Evolutionary conservation across 768 basidiomycete species (phyloP).

Genomic region (Hericium rajendrae): DNA sequence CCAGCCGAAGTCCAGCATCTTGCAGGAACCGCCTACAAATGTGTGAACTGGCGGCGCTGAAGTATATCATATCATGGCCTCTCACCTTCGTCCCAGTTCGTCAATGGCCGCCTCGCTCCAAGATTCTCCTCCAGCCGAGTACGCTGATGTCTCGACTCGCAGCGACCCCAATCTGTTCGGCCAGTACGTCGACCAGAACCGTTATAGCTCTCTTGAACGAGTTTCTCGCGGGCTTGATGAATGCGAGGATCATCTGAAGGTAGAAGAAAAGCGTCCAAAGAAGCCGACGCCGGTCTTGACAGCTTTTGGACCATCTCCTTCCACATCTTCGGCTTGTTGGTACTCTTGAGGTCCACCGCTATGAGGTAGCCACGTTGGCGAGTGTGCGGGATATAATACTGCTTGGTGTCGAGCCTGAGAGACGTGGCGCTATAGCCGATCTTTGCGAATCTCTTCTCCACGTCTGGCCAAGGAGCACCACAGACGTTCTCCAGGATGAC

Average conservation of each 20-base stretch:
- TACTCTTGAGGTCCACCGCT: constrained; percentile 58
- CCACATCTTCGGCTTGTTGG: constrained; percentile 63
- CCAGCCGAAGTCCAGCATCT: constrained; percentile 85
- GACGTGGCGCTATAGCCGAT: constrained; percentile 67
- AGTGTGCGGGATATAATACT: constrained; percentile 92
- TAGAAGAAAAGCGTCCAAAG: constrained; percentile 86
- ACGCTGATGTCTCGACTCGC: constrained; percentile 85
- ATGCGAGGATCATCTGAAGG: constrained; percentile 88
- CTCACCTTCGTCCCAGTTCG: constrained; percentile 87
- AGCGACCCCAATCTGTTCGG: constrained; percentile 83
- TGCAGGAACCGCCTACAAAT: constrained; percentile 66
- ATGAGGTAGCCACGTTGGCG: constrained; percentile 84
- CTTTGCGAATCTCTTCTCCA: constrained; percentile 66
- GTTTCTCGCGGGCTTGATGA: constrained; percentile 77
- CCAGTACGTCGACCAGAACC: constrained; percentile 60
- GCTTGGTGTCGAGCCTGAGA: constrained; percentile 72
- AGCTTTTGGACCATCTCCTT: constrained; percentile 50
- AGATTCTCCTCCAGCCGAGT: constrained; percentile 77
- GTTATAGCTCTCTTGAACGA: constrained; percentile 59
- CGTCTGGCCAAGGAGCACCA: constrained; percentile 75
- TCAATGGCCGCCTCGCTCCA: constrained; percentile 77
- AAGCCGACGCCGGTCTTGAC: constrained; percentile 77
- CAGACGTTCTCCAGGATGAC: constrained; percentile 95
- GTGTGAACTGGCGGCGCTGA: not conserved
- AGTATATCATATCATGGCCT: constrained; percentile 2